Conservation (phyloP, 2,329 filamentous ascomycete genomes). For the Pseudogymnoascus sp. region DNA sequence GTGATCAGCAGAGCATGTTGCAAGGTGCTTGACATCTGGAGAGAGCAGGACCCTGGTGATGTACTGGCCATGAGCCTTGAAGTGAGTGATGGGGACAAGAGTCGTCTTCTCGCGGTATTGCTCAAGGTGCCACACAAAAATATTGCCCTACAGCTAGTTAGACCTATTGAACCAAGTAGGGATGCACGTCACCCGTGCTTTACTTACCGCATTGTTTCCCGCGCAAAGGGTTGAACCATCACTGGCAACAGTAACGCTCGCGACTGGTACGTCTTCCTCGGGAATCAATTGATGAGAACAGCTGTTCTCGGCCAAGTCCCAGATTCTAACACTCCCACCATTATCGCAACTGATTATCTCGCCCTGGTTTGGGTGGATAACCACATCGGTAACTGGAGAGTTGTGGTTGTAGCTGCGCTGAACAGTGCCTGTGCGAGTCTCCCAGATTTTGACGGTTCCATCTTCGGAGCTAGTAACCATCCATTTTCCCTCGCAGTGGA, state of each 20-base stretch:
- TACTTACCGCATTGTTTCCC: slow-evolving; percentile 73
- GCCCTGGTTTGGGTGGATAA: slow-evolving; percentile 98
- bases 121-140: slow-evolving; percentile 93
- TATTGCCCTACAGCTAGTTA: slow-evolving; percentile 61
- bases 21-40: slow-evolving; percentile 65
- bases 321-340: slow-evolving; percentile 84
- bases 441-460: slow-evolving; percentile 95
- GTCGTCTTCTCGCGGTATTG: slow-evolving; percentile 60
- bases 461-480: slow-evolving; percentile 98
- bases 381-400: slow-evolving; percentile 87
- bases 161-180: slow-evolving; percentile 1
- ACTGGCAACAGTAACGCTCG: slow-evolving; percentile 90
- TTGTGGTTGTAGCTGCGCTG: slow-evolving; percentile 92
- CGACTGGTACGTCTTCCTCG: slow-evolving; percentile 87
- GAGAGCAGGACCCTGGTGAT: slow-evolving; percentile 67
- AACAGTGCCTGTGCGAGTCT: slow-evolving; percentile 74
- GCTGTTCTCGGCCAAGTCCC: slow-evolving; percentile 94
- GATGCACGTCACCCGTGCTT: slow-evolving; percentile 25
- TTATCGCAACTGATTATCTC: slow-evolving; percentile 96
- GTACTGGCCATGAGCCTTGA: slow-evolving; percentile 64
- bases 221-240: slow-evolving; percentile 90
- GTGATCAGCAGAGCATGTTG: slow-evolving; percentile 67
- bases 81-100: slow-evolving; percentile 62
- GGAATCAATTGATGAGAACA: slow-evolving; percentile 95
- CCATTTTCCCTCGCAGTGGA: slow-evolving; percentile 99